A percentile compares a stretch with the other conserved stretches of the same genome.
phyloP scores from a whole-genome alignment of 2,329 filamentous ascomycete species.

The Exophiala viscosa region DNA sequence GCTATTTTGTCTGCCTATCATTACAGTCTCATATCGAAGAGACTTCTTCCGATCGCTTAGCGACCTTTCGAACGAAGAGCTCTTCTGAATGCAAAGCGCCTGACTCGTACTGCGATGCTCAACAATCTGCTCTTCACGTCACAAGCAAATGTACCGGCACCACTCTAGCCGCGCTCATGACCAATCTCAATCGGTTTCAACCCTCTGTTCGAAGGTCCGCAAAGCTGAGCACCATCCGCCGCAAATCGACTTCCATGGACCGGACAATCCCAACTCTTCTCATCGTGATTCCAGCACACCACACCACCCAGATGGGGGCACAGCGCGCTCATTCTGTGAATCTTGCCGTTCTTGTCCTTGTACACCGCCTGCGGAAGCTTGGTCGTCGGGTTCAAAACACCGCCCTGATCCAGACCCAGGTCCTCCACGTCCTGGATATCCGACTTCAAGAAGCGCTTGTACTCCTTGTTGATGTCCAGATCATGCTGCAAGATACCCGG shows the following conservation, averaged over 20 bases:
- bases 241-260: constrained; percentile 44
- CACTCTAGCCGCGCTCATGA: too few species aligned
- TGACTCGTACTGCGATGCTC: too few species aligned
- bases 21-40: too few species aligned
- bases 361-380: constrained; percentile 53
- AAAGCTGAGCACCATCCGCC: constrained; percentile 41
- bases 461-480: constrained; percentile 54
- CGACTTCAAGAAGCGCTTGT: constrained; percentile 52
- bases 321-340: constrained; percentile 51
- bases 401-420: constrained; percentile 48
- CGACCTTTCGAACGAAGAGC: too few species aligned
- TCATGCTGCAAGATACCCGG: constrained; percentile 50
- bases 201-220: constrained; percentile 37
- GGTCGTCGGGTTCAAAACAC: constrained; percentile 47
- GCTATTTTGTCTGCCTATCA: too few species aligned
- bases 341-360: constrained; percentile 52
- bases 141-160: too few species aligned
- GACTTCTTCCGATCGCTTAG: too few species aligned
- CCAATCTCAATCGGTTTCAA: too few species aligned
- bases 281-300: constrained; percentile 53
- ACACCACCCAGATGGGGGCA: constrained; percentile 57
- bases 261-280: constrained; percentile 56
- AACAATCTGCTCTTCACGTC: too few species aligned
- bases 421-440: constrained; percentile 58
- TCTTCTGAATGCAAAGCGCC: too few species aligned